Evolutionary conservation across 2,329 filamentous ascomycete genomes (phyloP).

Genomic region (Cadophora sp.): DNA sequence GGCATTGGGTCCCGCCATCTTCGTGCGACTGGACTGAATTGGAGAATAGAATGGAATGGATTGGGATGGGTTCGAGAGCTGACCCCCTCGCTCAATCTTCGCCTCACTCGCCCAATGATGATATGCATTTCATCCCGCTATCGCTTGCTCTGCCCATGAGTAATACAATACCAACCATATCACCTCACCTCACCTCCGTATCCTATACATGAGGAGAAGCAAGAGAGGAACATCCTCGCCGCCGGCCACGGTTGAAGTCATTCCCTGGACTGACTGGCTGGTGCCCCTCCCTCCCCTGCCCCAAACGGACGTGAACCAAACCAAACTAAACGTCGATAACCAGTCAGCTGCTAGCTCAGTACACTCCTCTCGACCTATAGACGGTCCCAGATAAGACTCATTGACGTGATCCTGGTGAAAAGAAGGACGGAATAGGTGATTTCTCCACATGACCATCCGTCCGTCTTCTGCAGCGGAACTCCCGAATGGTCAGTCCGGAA

Average conservation of each 20-base stretch:
- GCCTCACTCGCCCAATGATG: conserved; percentile 6
- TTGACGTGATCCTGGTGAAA: conserved; percentile 3
- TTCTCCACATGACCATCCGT: conserved; percentile 8
- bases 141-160: neutral
- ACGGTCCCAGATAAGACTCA: conserved; percentile 11
- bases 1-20: neutral
- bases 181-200: neutral
- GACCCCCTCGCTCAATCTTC: too few relatives aligned
- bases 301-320: neutral
- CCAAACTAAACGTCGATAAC: neutral
- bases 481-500: conserved; percentile 14
- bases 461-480: conserved; percentile 7
- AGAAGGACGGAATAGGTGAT: conserved; percentile 1
- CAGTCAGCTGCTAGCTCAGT: conserved; percentile 12
- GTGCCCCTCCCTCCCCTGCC: neutral
- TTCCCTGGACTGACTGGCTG: conserved; percentile 10
- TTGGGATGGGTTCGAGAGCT: neutral
- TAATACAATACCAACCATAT: neutral
- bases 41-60: neutral
- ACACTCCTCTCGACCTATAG: conserved; percentile 12
- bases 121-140: conserved; percentile 7
- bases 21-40: neutral
- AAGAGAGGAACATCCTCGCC: neutral
- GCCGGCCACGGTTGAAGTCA: conserved; percentile 10
- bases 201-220: neutral